phyloP scores from a whole-genome alignment of 495 filamentous ascomycete genomes.

The Penicillium samsonianum region DNA sequence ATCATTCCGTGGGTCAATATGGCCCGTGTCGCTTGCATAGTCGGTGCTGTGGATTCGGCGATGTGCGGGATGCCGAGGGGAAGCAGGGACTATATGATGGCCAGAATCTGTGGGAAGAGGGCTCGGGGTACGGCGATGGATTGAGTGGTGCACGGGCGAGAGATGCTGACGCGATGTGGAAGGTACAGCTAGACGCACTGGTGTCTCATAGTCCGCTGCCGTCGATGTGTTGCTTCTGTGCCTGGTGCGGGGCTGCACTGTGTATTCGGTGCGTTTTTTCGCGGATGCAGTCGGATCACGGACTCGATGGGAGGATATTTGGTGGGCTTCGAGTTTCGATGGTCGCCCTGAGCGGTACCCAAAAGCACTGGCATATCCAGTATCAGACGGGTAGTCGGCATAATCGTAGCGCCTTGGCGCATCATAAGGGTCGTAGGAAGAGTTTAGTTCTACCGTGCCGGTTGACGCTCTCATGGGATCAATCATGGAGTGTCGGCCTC shows the following conservation, averaged over 20 bases:
- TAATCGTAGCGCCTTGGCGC: conserved; percentile 32
- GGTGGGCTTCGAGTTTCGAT: conserved; percentile 40
- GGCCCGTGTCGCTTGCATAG: conserved; percentile 46
- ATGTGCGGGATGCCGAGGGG: conserved; percentile 30
- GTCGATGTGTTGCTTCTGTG: conserved; percentile 43
- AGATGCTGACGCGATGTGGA: conserved; percentile 28
- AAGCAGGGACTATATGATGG: conserved; percentile 34
- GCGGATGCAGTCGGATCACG: conserved; percentile 35
- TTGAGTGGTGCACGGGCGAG: conserved; percentile 33
- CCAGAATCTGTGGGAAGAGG: conserved; percentile 33
- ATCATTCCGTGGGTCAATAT: conserved; percentile 20
- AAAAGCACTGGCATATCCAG: conserved; percentile 34
- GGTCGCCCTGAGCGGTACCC: conserved; percentile 28
- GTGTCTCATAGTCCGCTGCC: conserved; percentile 31
- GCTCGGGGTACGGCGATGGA: conserved; percentile 32
- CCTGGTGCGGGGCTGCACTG: conserved; percentile 39
- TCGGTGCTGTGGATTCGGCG: conserved; percentile 38
- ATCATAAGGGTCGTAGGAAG: conserved; percentile 41
- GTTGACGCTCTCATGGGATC: conserved; percentile 52
- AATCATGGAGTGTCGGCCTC: conserved; percentile 31
- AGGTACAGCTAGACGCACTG: conserved; percentile 29
- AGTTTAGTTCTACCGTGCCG: conserved; percentile 44
- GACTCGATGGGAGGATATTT: conserved; percentile 37
- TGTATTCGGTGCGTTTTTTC: conserved; percentile 47
- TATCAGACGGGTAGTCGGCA: conserved; percentile 39